Conservation (phyloP, 2,329 filamentous ascomycete species). For the Clarireedia hainanense region DNA sequence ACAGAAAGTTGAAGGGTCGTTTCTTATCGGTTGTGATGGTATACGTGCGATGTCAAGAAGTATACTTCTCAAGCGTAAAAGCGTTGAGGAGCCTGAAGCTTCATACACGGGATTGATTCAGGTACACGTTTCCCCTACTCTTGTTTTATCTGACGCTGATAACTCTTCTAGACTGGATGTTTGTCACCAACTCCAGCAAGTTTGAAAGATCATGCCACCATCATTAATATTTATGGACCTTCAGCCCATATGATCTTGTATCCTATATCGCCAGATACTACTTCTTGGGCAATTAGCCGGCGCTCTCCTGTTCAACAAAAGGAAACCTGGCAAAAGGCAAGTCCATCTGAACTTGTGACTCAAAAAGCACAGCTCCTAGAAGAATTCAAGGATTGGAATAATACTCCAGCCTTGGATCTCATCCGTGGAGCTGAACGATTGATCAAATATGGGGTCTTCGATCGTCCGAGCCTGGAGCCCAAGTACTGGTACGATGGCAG, state of each 20-base stretch:
- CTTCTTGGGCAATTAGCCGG: conserved; percentile 11
- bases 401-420: conserved; percentile 1
- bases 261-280: conserved; percentile 1
- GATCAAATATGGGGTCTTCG: conserved; percentile 10
- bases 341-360: neutral
- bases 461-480: conserved; percentile 4
- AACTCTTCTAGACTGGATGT: neutral
- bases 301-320: neutral
- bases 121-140: neutral
- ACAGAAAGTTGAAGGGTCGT: conserved; percentile 3
- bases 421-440: conserved; percentile 6
- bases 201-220: neutral
- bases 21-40: conserved; percentile 15
- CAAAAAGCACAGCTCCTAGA: neutral
- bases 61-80: conserved; percentile 1
- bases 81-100: conserved; percentile 1
- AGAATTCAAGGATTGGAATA: conserved; percentile 6
- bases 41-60: conserved; percentile 6
- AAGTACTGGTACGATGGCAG: conserved; percentile 29
- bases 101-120: conserved; percentile 9
- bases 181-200: neutral
- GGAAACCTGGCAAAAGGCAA: conserved; percentile 3
- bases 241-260: conserved; percentile 6
- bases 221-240: conserved; percentile 9
- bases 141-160: no score